Conservation (phyloP, 2,329 filamentous ascomycete genomes). For the Scorias spongiosa region DNA sequence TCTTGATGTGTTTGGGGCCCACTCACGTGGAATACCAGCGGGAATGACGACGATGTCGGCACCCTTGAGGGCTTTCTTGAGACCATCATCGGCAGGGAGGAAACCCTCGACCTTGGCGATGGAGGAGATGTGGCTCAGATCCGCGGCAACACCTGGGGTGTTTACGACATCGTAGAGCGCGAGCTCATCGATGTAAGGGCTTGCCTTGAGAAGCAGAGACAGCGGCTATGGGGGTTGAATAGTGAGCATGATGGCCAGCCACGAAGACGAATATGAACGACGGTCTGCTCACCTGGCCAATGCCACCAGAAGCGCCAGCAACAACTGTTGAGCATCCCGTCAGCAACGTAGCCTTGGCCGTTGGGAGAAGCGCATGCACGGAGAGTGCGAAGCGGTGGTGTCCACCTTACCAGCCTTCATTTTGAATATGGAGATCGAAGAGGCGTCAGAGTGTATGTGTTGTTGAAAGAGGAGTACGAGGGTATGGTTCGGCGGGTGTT, state of each 20-base stretch:
- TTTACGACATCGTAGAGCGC: constrained; percentile 99
- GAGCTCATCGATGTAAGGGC: constrained; percentile 77
- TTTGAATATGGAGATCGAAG: too few relatives aligned
- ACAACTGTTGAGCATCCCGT: constrained; percentile 38
- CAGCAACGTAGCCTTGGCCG: neutral
- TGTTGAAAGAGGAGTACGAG: too few relatives aligned
- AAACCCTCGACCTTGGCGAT: constrained; percentile 75
- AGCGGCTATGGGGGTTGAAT: constrained; percentile 48
- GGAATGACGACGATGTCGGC: constrained; percentile 95
- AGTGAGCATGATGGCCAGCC: constrained; percentile 6
- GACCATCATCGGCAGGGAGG: constrained; percentile 69
- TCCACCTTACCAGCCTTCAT: too few relatives aligned
- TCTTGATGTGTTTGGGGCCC: neutral
- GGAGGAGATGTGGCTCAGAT: constrained; percentile 94
- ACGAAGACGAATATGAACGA: neutral
- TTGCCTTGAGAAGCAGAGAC: constrained; percentile 89
- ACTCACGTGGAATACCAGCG: constrained; percentile 81
- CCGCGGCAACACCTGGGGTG: constrained; percentile 87
- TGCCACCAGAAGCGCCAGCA: constrained; percentile 93
- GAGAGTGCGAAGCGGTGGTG: too few relatives aligned
- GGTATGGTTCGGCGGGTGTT: too few relatives aligned
- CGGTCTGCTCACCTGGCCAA: constrained; percentile 62
- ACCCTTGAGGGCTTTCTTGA: constrained; percentile 77
- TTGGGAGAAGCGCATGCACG: too few relatives aligned
- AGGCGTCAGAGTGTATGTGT: too few relatives aligned